Evolutionary conservation across 768 basidiomycete genomes (phyloP), one percentile per base, ranked within the genome.

Genomic region (Kwoniella pini): DNA sequence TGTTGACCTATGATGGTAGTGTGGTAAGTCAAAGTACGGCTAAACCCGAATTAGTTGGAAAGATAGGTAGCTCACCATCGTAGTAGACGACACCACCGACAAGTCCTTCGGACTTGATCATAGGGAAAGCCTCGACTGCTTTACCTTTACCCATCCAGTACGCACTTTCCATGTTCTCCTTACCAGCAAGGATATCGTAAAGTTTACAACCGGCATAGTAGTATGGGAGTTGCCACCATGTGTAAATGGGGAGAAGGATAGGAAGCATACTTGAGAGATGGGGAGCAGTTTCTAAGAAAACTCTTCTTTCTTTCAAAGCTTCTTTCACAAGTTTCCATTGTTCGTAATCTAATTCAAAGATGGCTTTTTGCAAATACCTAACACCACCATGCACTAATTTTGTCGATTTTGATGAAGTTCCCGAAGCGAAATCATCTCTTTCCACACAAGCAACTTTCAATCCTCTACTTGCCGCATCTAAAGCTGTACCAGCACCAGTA

Each of bases 381-480:
- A 98, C 95, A 38, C 95, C 95, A 15, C 95, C 95, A 80, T 99
- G 96, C 0, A 99, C 95, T 53, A 99, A 87, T 77, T 99, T 98
- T 0, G 96, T 98, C 7, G 91, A 93, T 75, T 98, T 98, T 5
- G 91, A 95, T 0, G 91, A 95, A 0, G 95, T 96, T 17, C 94
- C 94, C 22, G 90, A 84, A 68, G 87, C 85, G 65, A 95, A 99
- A 76, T 99, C 95, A 65, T 90, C 89, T 45, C 91, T 81, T 71
- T 99, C 95, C 0, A 97, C 93, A 60, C 98, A 81, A 0, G 91
- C 95, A 13, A 98, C 95, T 74, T 86, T 90, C 43, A 99, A 82
- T 0, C 96, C 94, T 57, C 95, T 81, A 71, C 86, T 89, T 4
- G 90, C 92, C 44, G 95, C 95, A 77, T 98, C 95, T 12, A 99